phyloP scores from a whole-genome alignment of 805 yeast genomes.

The Blastobotrys mokoenaii region DNA sequence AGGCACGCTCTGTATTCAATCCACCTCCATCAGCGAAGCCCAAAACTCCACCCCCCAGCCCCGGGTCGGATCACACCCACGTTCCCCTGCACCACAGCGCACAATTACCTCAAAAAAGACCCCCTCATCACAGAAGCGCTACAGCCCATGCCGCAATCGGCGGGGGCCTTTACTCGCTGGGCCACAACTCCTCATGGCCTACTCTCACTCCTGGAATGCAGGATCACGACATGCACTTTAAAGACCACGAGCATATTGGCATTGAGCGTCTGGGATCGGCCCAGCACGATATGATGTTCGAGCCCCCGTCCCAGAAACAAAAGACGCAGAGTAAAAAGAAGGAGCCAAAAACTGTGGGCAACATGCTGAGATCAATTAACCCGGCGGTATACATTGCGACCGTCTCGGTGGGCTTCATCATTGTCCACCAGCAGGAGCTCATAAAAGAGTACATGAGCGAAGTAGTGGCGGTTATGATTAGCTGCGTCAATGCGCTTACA shows the following conservation, averaged over 20 bases:
- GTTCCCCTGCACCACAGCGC: too few relatives aligned
- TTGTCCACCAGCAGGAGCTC: slow-evolving; percentile 12
- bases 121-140: too few relatives aligned
- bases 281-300: neutral
- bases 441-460: slow-evolving; percentile 13
- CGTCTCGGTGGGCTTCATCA: slow-evolving; percentile 14
- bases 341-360: neutral
- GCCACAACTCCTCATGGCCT: neutral
- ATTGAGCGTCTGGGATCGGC: neutral
- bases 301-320: neutral
- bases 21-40: neutral
- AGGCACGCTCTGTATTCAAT: slow-evolving; percentile 2
- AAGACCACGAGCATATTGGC: too few relatives aligned
- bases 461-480: slow-evolving; percentile 10
- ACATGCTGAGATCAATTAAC: slow-evolving; percentile 1
- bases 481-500: slow-evolving; percentile 5
- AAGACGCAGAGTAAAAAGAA: neutral
- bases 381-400: slow-evolving; percentile 16
- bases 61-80: neutral
- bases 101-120: too few relatives aligned
- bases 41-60: neutral
- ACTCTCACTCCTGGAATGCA: too few relatives aligned
- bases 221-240: too few relatives aligned
- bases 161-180: neutral
- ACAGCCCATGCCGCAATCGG: too few relatives aligned